These are phyloP conservation scores for Astrothelium macrocarpum DNA, from an alignment of 495 filamentous ascomycete species.

Conservation along the genomic window DNA sequence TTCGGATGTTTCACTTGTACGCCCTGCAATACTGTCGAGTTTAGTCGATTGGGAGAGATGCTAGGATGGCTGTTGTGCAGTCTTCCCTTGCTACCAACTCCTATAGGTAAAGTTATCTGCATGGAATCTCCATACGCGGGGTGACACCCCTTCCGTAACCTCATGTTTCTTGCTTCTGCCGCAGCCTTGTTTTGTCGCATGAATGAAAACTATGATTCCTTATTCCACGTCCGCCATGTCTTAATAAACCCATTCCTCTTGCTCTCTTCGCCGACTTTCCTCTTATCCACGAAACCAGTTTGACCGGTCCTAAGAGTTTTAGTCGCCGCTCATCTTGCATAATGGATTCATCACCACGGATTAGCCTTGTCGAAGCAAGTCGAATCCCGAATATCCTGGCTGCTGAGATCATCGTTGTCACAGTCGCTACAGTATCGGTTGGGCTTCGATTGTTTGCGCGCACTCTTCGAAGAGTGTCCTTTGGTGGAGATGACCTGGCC, in stretches of 20 bases:
- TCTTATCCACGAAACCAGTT: too few species aligned
- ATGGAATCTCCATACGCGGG: background rate
- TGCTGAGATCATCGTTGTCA: background rate
- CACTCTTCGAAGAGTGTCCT: background rate
- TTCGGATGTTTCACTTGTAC: background rate
- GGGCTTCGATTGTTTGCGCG: conserved; percentile 1
- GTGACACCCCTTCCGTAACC: background rate
- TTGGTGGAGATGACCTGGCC: background rate
- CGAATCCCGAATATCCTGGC: background rate
- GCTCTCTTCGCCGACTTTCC: too few species aligned
- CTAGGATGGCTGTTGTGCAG: background rate
- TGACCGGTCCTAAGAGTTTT: too few species aligned
- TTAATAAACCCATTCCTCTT: too few species aligned
- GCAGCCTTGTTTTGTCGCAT: too few species aligned
- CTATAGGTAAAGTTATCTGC: background rate
- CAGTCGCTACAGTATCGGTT: background rate
- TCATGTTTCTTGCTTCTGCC: background rate
- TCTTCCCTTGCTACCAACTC: background rate
- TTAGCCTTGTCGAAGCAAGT: too few species aligned
- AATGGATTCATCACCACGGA: background rate
- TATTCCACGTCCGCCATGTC: background rate
- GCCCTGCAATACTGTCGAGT: background rate
- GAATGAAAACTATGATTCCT: too few species aligned
- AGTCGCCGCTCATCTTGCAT: background rate
- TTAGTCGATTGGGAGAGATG: too few species aligned